Evolutionary conservation across 495 filamentous ascomycete species (phyloP), one percentile per base, ranked within the genome.

Genomic region (Penicillium daleae): DNA sequence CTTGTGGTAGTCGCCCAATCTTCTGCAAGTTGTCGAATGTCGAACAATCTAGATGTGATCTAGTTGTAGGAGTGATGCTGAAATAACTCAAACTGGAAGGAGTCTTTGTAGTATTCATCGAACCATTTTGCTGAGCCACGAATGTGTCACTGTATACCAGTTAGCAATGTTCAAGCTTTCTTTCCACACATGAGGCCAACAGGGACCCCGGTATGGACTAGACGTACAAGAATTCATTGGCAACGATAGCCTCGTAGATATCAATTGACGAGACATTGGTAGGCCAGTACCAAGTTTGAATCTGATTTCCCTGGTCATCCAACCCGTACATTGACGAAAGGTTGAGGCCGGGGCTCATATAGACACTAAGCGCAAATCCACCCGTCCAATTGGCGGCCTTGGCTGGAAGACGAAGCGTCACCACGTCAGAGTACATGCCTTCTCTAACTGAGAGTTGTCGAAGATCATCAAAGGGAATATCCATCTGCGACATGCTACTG

Each of bases 201-300:
- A 27, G 9, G 49, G 5, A 27, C 6, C 10, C 5, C 29, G 7
- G 29, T 7, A 7, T 31, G 21, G 10, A 21, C 3, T 12, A 12
- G 9, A 37, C 33, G 33, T 37, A 62, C 60, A 62, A 56, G 52
- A 62, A 62, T 37, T 13, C 2, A 21, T 56, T 62, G 12, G 39
- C 26, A 3, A 62, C 10, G 27, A 22, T 49, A 9, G n/a, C 21
- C 5, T 15, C 9, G 13, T 5, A 24, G 29, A 62, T 37, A 0
- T 2, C 0, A 17, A 56, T 40, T 4, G 10, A 40, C 15, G 52
- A 62, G 33, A 37, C 33, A 37, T 37, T 62, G 22, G n/a, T 62
- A 22, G 60, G 52, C 60, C 60, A 56, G 42, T 62, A 62, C 60
- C 60, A 62, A 32, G 52, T 62, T 17, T 62, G 39, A 26, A 56